Base-by-base conservation (phyloP, 257 asterid genomes). In the Forsythia suspensa region DNA sequence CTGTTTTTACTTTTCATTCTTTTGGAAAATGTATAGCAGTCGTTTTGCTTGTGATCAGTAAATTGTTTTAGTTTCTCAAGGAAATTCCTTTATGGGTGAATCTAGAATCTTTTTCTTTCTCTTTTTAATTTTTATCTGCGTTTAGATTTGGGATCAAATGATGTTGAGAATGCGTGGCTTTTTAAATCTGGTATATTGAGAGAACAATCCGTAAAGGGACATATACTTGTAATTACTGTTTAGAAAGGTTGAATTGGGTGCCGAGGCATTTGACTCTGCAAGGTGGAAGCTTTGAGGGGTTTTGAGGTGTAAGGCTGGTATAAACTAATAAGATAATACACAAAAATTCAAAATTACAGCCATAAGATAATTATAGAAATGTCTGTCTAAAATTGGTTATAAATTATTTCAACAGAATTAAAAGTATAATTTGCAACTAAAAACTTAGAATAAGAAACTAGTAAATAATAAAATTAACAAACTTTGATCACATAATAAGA, bases 91-190 rank as follows among this genome's bases (percentile, higher is more conserved):
- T 51, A 29, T 66, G 65, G 48, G 72, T 43, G 38, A 44, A 20
- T 20, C 44, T 43, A 9, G 10, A 21, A 36, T 4, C 29, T 4
- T 55, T 41, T 43, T 11, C 43, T 18, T 34, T 55, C 6, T 57
- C 72, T 37, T n/a, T 34, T 40, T 46, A 4, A 38, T 57, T 16
- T 65, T 72, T 52, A 36, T 80, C 29, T 71, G 77, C n/a, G 44
- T 44, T 38, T 74, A 5, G 42, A 42, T 79, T 71, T 79, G 59
- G 80, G 76, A 74, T 75, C 81, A 48, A 74, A 61, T 29, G 16
- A 12, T 79, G 68, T 59, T 39, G 72, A 65, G 68, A 43, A 41
- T 69, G 37, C 15, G 41, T 37, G 36, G 73, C 42, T 24, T 46
- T 80, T 57, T 76, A 13, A 20, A 79, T 34, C 39, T 51, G 1